phyloP scores from a whole-genome alignment of 2,329 filamentous ascomycete species.

The Aureobasidium sp. region DNA sequence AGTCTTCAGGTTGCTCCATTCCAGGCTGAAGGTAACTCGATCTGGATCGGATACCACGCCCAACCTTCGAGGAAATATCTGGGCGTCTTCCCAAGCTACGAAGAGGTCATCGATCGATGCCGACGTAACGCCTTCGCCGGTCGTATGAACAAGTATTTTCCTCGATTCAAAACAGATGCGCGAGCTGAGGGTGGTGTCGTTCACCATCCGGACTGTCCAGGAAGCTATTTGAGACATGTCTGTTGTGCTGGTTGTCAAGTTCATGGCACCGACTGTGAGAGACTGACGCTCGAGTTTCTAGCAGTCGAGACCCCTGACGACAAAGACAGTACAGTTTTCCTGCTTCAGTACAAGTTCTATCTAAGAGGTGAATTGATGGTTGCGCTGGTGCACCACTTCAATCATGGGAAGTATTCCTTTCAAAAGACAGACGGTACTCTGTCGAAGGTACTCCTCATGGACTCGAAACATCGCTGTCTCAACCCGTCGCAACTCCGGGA shows the following conservation, averaged over 20 bases:
- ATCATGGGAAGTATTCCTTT: neutral
- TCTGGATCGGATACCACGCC: neutral
- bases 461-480: neutral
- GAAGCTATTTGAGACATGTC: neutral
- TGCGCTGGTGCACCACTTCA: neutral
- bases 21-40: neutral
- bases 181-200: neutral
- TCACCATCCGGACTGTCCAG: neutral
- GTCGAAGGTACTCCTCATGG: neutral
- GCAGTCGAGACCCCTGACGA: neutral
- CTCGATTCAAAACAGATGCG: neutral
- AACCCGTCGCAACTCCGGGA: neutral
- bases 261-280: neutral
- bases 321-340: neutral
- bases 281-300: neutral
- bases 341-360: neutral
- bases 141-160: neutral
- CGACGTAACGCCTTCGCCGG: neutral
- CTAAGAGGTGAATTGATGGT: neutral
- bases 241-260: neutral
- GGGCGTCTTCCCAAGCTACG: neutral
- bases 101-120: neutral
- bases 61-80: neutral
- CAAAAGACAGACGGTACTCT: neutral
- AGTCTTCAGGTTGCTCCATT: neutral